Evolutionary conservation across 2,329 filamentous ascomycete species (phyloP).

Genomic region (Fusarium devonianum): DNA sequence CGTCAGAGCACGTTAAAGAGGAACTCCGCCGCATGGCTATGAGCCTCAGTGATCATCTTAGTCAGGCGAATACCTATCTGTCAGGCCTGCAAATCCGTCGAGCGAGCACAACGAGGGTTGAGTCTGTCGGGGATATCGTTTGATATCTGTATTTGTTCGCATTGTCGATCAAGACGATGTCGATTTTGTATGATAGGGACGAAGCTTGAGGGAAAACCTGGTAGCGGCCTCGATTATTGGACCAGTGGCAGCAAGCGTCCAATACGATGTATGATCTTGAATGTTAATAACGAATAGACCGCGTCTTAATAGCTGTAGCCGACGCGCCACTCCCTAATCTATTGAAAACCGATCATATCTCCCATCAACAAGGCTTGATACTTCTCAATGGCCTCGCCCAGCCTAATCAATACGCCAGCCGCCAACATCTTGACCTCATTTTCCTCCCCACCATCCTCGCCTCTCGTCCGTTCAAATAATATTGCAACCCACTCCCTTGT

Average conservation of each 20-base stretch:
- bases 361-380: conserved; percentile 82
- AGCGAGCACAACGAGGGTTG: conserved; percentile 44
- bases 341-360: conserved; percentile 59
- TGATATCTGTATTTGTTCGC: conserved; percentile 7
- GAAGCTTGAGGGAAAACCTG: not conserved
- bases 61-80: conserved; percentile 54
- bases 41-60: conserved; percentile 58
- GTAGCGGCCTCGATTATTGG: not conserved
- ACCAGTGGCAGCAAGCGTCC: conserved; percentile 2
- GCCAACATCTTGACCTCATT: conserved; percentile 80
- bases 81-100: conserved; percentile 50
- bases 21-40: conserved; percentile 60
- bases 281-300: conserved; percentile 28
- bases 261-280: conserved; percentile 16
- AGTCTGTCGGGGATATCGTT: conserved; percentile 34
- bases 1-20: conserved; percentile 58
- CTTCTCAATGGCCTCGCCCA: conserved; percentile 82
- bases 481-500: conserved; percentile 83
- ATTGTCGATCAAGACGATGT: not conserved
- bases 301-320: not conserved
- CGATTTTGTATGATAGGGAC: not conserved
- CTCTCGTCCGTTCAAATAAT: conserved; percentile 71
- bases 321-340: not conserved
- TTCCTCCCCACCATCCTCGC: conserved; percentile 69
- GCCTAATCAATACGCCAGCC: conserved; percentile 77